Evolutionary conservation across 345 rosid species (phyloP).

Genomic region (Hibiscus tridactylites): DNA sequence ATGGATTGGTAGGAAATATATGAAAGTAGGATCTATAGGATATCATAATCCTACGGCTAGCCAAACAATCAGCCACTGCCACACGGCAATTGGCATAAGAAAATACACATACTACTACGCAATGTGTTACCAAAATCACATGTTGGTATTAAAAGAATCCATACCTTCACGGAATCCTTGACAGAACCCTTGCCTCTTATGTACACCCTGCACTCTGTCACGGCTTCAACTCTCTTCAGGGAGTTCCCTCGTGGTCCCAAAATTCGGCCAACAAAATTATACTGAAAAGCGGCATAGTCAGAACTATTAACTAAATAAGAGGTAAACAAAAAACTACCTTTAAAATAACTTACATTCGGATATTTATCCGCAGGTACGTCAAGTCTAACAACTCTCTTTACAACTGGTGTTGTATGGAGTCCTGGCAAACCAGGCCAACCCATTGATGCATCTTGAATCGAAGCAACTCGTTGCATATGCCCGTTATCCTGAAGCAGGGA

Average conservation of each 20-base stretch:
- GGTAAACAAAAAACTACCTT: background rate
- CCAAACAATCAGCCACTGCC: background rate
- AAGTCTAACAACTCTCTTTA: constrained; percentile 70
- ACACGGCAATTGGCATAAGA: background rate
- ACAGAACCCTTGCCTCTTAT: background rate
- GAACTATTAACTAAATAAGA: constrained; percentile 16
- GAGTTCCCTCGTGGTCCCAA: constrained; percentile 17
- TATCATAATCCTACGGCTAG: background rate
- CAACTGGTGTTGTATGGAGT: constrained; percentile 48
- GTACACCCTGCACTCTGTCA: background rate
- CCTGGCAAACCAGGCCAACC: constrained; percentile 79
- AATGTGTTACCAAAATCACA: background rate
- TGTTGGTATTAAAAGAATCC: background rate
- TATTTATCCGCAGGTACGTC: constrained; percentile 88
- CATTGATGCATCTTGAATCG: constrained; percentile 50
- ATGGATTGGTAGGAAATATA: too few relatives aligned
- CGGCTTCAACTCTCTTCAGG: background rate
- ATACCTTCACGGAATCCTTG: background rate
- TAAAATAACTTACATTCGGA: constrained; percentile 58
- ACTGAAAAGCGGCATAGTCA: constrained; percentile 43
- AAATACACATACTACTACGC: background rate
- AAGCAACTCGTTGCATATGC: constrained; percentile 62
- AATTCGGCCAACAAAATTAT: constrained; percentile 85
- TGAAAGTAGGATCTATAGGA: background rate
- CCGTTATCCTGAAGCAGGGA: constrained; percentile 55